Base-by-base conservation (phyloP, 2,329 filamentous ascomycete genomes). In the Alternaria rosae region DNA sequence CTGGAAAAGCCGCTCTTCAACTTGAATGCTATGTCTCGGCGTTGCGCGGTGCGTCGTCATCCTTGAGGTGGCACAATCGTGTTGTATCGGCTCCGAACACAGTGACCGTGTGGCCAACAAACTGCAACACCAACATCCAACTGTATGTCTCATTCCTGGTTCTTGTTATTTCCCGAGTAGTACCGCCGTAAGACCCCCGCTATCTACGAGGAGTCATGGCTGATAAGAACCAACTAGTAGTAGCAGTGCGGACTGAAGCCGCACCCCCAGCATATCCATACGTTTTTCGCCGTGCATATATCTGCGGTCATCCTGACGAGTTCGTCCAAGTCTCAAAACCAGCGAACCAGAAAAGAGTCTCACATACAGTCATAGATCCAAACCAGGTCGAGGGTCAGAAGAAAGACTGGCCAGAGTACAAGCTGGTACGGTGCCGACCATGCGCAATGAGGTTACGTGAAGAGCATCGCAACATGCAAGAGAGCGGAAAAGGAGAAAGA, bases 271-370 rank as follows among this genome's bases (percentile, higher is more conserved):
- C 28, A 5, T 65, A 67, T 50, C 57, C 69, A 8, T 68, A 69
- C 12, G 59, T 66, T 21, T 64, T 69, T 23, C 61, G 55, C 30
- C 67, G 69, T 23, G 38, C 50, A 6, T 70, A 69, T 21, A 54
- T 51, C 17, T 72, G 70, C 38, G 63, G 65, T 10, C 68, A 72
- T 30, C 52, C 61, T 13, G 62, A 66, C 9, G 70, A 72, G 17
- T 66, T 56, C 17, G 62, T 72, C n/a, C 25, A 62, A 43, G 58
- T 69, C n/a, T 54, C 52, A 10, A 48, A 51, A 25, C 28, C 30
- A 11, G 41, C 48, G n/a, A 21, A 59, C 52, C 28, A 47, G 23
- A 26, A 42, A 10, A n/a, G 20, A 30, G 30, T 59, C 15, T 20
- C 53, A 13, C 62, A 67, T 44, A 64, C 53, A 21, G 11, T 66